Evolutionary conservation across 2,329 filamentous ascomycete species (phyloP), one percentile per base, ranked within the genome.

Genomic region (Thielaviopsis musarum): DNA sequence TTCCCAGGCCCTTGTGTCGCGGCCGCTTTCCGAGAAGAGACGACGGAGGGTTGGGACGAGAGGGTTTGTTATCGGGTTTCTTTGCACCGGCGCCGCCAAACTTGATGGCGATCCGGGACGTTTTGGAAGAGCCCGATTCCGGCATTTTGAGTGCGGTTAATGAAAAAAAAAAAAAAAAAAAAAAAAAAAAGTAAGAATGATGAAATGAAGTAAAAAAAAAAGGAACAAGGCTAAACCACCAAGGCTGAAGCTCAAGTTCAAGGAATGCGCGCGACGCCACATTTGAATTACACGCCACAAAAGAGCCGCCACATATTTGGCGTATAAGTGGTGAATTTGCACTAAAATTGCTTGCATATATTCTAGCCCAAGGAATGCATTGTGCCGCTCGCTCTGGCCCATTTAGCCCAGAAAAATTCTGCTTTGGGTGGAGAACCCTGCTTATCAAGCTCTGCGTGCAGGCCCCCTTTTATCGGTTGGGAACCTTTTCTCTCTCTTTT

Each of bases 61-160:
- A 28, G 51, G 54, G 52, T 30, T 57, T 54, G 15, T 28, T 54
- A 41, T 51, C 41, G 24, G 34, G 24, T 30, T 58, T 54, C 48
- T 62, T 62, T 9, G 62, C 54, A 24, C 57, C 30, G 38, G 24
- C 51, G 19, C 38, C 45, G 54, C 57, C 57, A 26, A 64, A 59
- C 51, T 62, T 63, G 54, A 64, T 64, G 26, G 63, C 62, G 30
- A 64, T 64, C 5, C 63, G 63, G 6, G 62, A 57, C 22, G 60
- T 45, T 56, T 63, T 63, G 6, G 57, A 52, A 26, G 56, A 41
- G 13, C 13, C 34, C 26, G 56, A 28, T 19, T 53, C 52, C 1
- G 38, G 17, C 61, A 62, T 62, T 24, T 34, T 10, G 9, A 34
- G 10, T 6, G 30, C 9, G 30, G 10, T 34, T 28, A 26, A 51